Percentiles rank a stretch among this genome's conserved stretches.
These are phyloP conservation scores for Aspergillus chevalieri DNA, from an alignment of 2,329 filamentous ascomycete species.

Conservation along the genomic window DNA sequence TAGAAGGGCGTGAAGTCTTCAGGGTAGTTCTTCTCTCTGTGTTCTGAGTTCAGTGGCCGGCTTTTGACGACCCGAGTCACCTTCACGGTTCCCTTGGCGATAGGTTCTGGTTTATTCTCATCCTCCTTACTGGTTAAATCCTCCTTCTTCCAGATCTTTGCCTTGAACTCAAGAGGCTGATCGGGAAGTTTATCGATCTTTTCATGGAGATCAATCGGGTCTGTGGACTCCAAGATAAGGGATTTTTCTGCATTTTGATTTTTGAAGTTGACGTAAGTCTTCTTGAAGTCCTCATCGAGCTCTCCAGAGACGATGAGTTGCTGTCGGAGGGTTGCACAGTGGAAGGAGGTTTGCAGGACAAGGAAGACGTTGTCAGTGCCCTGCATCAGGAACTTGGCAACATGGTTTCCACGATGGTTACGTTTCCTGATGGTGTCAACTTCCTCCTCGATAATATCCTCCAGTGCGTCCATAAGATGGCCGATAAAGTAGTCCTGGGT, in stretches of 20 bases:
- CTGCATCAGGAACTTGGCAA: slow-evolving; percentile 8
- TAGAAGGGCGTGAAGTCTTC: slow-evolving; percentile 39
- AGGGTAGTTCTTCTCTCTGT: slow-evolving; percentile 33
- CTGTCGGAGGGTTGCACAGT: slow-evolving; percentile 35
- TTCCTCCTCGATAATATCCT: slow-evolving; percentile 3
- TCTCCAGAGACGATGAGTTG: slow-evolving; percentile 27
- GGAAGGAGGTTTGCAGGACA: slow-evolving; percentile 35
- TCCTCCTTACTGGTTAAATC: no score
- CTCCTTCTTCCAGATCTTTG: not conserved
- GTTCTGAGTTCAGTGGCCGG: slow-evolving; percentile 32
- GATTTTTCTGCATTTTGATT: not conserved
- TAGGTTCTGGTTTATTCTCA: not conserved
- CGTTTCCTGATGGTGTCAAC: slow-evolving; percentile 1
- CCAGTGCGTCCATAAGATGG: not conserved
- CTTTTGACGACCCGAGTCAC: slow-evolving; percentile 15
- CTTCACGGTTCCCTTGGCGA: slow-evolving; percentile 11
- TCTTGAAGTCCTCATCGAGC: not conserved
- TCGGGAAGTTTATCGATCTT: not conserved
- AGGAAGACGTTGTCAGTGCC: slow-evolving; percentile 30
- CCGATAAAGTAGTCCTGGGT: slow-evolving; percentile 7
- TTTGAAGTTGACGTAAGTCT: not conserved
- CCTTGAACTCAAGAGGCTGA: not conserved
- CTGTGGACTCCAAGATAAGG: not conserved
- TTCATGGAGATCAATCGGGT: not conserved
- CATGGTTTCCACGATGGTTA: not conserved